Percentiles rank a stretch among this genome's conserved stretches.
phyloP scores from a whole-genome alignment of 305 asterid genomes.

The Fraxinus platypoda region DNA sequence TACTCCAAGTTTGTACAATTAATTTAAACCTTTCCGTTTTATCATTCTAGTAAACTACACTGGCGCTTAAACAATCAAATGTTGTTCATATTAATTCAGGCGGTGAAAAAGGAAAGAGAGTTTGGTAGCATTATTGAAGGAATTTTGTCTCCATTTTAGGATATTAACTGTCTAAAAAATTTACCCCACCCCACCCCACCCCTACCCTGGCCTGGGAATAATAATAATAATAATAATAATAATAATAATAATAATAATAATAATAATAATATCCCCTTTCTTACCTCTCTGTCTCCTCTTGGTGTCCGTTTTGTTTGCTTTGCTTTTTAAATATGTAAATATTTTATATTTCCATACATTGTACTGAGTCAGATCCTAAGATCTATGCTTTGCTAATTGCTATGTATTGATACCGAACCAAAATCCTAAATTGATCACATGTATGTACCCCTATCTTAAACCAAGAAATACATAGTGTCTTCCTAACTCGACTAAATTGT shows the following conservation, averaged over 20 bases:
- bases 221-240: too few species aligned
- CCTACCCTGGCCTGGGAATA: too few species aligned
- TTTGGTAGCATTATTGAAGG: neutral
- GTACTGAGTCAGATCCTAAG: neutral
- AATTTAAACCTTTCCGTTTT: neutral
- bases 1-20: neutral
- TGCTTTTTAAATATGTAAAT: neutral
- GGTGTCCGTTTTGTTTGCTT: too few species aligned
- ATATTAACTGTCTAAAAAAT: too few species aligned
- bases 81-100: neutral
- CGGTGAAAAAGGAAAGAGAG: neutral
- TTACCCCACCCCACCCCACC: too few species aligned
- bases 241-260: too few species aligned
- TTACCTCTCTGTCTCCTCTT: too few species aligned
- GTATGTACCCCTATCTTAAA: neutral
- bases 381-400: neutral
- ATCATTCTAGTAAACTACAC: neutral
- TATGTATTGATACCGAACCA: neutral
- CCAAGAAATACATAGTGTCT: neutral
- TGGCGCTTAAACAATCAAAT: neutral
- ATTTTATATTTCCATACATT: neutral
- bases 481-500: neutral
- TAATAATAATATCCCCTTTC: too few species aligned
- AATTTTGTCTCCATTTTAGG: slow-evolving; percentile 1
- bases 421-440: neutral